A percentile compares a stretch with the other conserved stretches of the same genome.
Evolutionary conservation across 2,329 filamentous ascomycete genomes (phyloP).

Genomic region (Dichotomopilus funicola): DNA sequence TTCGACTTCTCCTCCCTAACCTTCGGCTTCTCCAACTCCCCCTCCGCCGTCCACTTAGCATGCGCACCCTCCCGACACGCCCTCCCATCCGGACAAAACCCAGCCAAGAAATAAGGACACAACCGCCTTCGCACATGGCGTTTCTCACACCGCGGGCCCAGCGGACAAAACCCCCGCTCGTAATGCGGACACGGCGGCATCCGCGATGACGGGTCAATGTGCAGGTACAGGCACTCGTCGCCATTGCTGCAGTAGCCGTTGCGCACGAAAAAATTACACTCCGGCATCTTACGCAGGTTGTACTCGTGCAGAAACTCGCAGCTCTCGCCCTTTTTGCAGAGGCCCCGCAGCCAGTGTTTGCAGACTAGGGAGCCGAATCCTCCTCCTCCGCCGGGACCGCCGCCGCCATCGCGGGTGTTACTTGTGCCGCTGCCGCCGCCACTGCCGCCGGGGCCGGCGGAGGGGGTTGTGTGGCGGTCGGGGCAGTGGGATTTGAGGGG

Average conservation of each 20-base stretch:
- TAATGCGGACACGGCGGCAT: conserved; percentile 83
- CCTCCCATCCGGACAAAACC: conserved; percentile 78
- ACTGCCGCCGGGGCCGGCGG: conserved; percentile 20
- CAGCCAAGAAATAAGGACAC: conserved; percentile 81
- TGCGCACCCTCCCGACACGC: conserved; percentile 76
- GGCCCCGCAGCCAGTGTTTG: conserved; percentile 95
- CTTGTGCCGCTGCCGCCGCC: conserved; percentile 15
- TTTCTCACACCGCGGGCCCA: conserved; percentile 81
- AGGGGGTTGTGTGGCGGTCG: conserved; percentile 63
- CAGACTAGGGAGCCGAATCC: conserved; percentile 81
- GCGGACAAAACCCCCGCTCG: conserved; percentile 87
- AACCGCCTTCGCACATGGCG: conserved; percentile 78
- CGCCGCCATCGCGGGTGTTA: conserved; percentile 12
- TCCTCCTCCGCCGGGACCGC: conserved; percentile 29
- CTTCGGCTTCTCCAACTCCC: conserved; percentile 67
- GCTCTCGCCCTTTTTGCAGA: conserved; percentile 94
- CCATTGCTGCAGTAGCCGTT: conserved; percentile 95
- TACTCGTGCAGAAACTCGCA: conserved; percentile 99
- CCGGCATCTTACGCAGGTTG: conserved; percentile 95
- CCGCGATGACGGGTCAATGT: conserved; percentile 77
- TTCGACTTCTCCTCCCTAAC: conserved; percentile 47
- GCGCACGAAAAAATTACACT: conserved; percentile 92
- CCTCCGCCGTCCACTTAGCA: conserved; percentile 60
- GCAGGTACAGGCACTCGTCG: conserved; percentile 90
- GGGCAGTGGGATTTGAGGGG: conserved; percentile 77